Base-by-base conservation (phyloP, 768 basidiomycete species). In the Tulasnella sp. region DNA sequence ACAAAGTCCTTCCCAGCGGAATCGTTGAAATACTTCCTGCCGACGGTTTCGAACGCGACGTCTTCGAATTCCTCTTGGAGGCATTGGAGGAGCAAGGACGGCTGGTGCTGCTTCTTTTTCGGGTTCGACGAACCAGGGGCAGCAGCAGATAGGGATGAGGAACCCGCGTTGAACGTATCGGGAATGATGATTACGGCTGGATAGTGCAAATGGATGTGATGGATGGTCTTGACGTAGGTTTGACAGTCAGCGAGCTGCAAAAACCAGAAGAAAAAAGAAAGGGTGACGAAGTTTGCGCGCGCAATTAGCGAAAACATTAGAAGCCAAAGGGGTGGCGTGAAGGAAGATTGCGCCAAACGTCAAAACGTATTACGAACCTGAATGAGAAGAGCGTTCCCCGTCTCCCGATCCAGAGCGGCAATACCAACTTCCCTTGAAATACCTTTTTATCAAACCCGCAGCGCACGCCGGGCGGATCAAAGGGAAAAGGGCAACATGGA, bases 1-100 rank as follows among this genome's bases (percentile, higher is more conserved):
- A 96, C 84, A 76, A 93, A 94, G 64, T 94, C 91, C 34, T 93
- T 86, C 5, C 94, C 93, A 75, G 88, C 89, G 38, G 86, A 86
- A 75, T 95, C 93, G 78, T 93, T 95, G 94, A 94, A 98, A 81
- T 91, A 93, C 79, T 88, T 90, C 76, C 96, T 85, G 15, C 88
- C 84, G 15, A 96, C 88, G 9, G 92, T 88, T 78, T 93, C 91
- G 6, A 95, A 80, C 6, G 88, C 86, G 25, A 34, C 58, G 0
- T 84, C 86, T 3, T 91, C 89, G 81, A 94, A 94, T 78, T 93
- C 92, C 67, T 92, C 91, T 76, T 85, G 84, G 25, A 96, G 86
- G 76, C 89, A 90, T 79, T 91, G 88, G 7, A 96, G 89, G 19
- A 94, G 84, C 67, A 93, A 78, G 2, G 90, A 91, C 34, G 29